Conservation (phyloP, 306 rosid species). For the Pterocarpus macrocarpus region DNA sequence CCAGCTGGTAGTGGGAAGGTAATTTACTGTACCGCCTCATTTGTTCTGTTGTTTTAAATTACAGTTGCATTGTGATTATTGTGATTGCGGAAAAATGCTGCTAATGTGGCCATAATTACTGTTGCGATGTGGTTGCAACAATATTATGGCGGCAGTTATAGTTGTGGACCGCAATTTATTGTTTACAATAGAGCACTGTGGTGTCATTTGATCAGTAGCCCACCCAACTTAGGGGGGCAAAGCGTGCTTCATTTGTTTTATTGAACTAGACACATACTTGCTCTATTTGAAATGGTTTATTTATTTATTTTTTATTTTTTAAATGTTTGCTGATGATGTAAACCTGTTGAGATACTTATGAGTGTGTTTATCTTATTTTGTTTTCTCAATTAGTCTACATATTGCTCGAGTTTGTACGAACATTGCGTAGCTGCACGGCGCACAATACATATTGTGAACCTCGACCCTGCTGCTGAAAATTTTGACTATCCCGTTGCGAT, state of each 20-base stretch:
- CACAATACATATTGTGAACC: slow-evolving; percentile 71
- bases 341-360: slow-evolving; percentile 26
- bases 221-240: neutral
- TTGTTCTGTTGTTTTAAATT: neutral
- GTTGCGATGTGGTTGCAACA: no score
- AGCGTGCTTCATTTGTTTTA: neutral
- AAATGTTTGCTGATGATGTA: neutral
- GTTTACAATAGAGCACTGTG: neutral
- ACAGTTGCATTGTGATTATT: neutral
- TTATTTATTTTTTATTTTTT: neutral
- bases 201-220: neutral
- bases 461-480: slow-evolving; percentile 97
- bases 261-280: neutral
- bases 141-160: no score
- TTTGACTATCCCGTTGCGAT: slow-evolving; percentile 94
- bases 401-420: slow-evolving; percentile 81
- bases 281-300: neutral
- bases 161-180: no score
- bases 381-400: slow-evolving; percentile 67
- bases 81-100: neutral
- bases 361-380: neutral
- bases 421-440: slow-evolving; percentile 65
- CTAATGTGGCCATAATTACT: no score
- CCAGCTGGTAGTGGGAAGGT: slow-evolving; percentile 91
- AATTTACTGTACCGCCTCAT: neutral